A percentile compares a stretch with the other conserved stretches of the same genome.
phyloP scores from a whole-genome alignment of 345 rosid genomes.

The Hypericum androsaemum region DNA sequence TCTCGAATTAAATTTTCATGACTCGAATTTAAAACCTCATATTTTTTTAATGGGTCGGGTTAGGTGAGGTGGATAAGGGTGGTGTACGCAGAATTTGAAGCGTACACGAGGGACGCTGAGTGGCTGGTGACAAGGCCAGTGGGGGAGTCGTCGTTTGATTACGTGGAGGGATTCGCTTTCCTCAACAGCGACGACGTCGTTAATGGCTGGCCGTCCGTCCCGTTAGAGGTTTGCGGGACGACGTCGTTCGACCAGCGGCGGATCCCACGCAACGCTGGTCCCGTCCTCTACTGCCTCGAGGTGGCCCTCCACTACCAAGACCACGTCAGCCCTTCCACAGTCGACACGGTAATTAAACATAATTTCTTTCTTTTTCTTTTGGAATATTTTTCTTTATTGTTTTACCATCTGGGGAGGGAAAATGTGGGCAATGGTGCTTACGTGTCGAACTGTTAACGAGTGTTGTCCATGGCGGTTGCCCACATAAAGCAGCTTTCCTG shows the following conservation, averaged over 20 bases:
- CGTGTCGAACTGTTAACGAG: constrained; percentile 11
- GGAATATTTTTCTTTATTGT: too few species aligned
- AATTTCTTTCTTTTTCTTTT: too few species aligned
- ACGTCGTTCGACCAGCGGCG: constrained; percentile 34
- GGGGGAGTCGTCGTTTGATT: constrained; percentile 50
- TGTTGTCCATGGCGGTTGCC: constrained; percentile 24
- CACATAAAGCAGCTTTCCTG: constrained; percentile 10
- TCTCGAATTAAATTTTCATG: too few species aligned
- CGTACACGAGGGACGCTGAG: constrained; percentile 69
- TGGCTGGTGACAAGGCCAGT: constrained; percentile 48
- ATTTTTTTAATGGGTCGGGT: constrained; percentile 7
- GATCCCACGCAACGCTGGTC: constrained; percentile 39
- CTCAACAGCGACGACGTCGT: constrained; percentile 70
- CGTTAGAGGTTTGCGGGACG: constrained; percentile 26
- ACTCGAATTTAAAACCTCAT: constrained; percentile 1
- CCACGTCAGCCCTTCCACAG: constrained; percentile 30
- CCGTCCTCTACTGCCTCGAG: constrained; percentile 85
- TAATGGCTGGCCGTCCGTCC: constrained; percentile 82
- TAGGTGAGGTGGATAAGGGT: constrained; percentile 94
- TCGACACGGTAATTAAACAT: constrained; percentile 41
- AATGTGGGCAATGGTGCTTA: too few species aligned
- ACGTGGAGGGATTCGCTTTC: constrained; percentile 85
- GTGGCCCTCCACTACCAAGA: constrained; percentile 54
- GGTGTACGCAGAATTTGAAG: constrained; percentile 62
- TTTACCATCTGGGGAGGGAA: constrained; percentile 2